Evolutionary conservation across 2,329 filamentous ascomycete species (phyloP).

Genomic region (Tolypocladium tundrense): DNA sequence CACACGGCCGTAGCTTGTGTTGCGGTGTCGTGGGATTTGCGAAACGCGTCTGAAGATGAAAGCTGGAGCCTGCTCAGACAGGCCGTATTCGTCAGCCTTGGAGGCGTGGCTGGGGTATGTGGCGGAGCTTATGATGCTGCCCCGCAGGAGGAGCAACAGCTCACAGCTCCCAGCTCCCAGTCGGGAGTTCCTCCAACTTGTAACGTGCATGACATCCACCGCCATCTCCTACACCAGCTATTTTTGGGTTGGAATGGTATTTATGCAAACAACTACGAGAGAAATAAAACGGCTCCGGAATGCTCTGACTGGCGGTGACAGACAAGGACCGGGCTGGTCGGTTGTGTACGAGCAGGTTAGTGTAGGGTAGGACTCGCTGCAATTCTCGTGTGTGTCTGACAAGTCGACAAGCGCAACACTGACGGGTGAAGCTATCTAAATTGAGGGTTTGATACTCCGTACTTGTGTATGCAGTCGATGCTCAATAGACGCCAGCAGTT

Average conservation of each 20-base stretch:
- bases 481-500: too few species aligned
- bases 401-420: neutral
- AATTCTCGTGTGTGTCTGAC: too few species aligned
- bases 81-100: constrained; percentile 19
- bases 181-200: neutral
- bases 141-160: neutral
- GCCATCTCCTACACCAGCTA: neutral
- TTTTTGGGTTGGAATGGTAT: neutral
- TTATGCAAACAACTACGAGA: neutral
- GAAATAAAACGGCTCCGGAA: neutral
- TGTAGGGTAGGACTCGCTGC: neutral
- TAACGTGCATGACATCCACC: neutral
- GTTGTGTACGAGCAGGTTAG: neutral
- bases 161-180: neutral
- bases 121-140: constrained; percentile 1
- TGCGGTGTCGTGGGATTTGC: constrained; percentile 10
- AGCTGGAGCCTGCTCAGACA: constrained; percentile 15
- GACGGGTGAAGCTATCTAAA: neutral
- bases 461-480: too few species aligned
- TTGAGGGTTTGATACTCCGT: neutral
- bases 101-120: constrained; percentile 16
- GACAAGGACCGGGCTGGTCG: neutral
- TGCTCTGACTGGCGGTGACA: neutral
- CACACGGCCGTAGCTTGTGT: neutral
- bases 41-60: constrained; percentile 1